Base-by-base conservation (phyloP, 73 alveolate species). In the Paramecium primaurelia region DNA sequence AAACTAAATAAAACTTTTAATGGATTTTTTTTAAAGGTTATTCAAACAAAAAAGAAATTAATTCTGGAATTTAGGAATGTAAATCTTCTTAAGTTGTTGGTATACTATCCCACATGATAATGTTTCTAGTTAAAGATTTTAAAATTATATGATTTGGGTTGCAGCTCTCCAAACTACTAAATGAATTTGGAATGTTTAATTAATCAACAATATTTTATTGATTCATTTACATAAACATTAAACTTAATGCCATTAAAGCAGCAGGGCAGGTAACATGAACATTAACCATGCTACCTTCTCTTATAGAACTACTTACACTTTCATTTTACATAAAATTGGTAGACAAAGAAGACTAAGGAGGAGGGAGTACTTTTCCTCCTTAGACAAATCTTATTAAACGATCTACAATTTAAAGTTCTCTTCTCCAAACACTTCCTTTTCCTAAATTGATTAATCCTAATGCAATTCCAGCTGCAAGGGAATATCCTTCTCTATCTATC, bases 381-480 rank as follows among this genome's bases (percentile, higher is more conserved):
- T 98, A 98, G 14, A 98, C 97, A 92, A 97, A 95, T 44, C 99
- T 94, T 22, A 98, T 96, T 34, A 98, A 97, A 83, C 99, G 95
- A 45, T 98, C 99, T 86, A 97, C 99, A 59, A 97, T 95, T 71
- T 96, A 92, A 71, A 96, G 88, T 83, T 98, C 99, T 77, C 95
- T 93, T 40, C 95, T 93, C 87, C 92, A 96, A 49, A 93, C 75
- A 92, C 95, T 93, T 49, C 99, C 99, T 51, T 93, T 94, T 6
- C 99, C 99, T 88, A 98, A 92, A 93, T 98, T 98, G 59, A 98
- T 98, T 51, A 98, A 73, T n/a, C 99, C 99, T 36, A 98, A 94
- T 28, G 99, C 99, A 44, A 97, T 77, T 37, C 99, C 99, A 25
- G 99, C 97, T 12, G 99, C 97, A 44, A 98, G 93, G 85, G 99